Base-by-base conservation (phyloP, 805 yeast genomes). In the Candida argentea region DNA sequence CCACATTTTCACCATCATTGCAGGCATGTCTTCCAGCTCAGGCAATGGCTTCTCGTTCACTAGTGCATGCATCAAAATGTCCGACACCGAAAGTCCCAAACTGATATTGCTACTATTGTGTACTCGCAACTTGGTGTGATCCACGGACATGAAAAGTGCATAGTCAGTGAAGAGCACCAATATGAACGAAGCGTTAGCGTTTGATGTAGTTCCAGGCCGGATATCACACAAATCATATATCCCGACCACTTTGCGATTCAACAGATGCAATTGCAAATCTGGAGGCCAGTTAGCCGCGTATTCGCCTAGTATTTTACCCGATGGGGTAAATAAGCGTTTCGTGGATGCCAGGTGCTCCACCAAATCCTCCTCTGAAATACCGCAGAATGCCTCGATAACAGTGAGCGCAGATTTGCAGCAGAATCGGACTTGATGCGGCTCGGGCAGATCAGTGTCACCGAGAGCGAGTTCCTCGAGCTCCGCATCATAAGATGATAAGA, bases 191-290 rank as follows among this genome's bases (percentile, higher is more conserved):
- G 35, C 30, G 17, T 43, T 43, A 19, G 38, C 32, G 13, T 16
- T 15, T 6, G 28, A 23, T 19, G 34, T 32, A 12, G 28, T 28
- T 6, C 26, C 23, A 2, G 50, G 52, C 26, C 48, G 41, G 6
- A 51, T 36, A 31, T 48, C 50, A 17, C 34, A 33, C 17, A 61
- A 34, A 35, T 70, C 76, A 44, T 56, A 67, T 2, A 87, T 76
- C 0, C 89, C 80, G 7, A 89, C 86, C 3, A 89, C 91, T 34
- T 93, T 67, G 36, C 97, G 64, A 20, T 78, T 70, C 16, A 85
- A 49, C 96, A 95, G 87, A 13, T 94, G 94, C 45, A 76, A 78
- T 37, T 83, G 94, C 14, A 89, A 59, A 38, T 79, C 87, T 0
- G 71, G 55, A 0, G 97, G 97, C 96, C 96, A 87, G 8, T 73